These are phyloP conservation scores for Malassezia furfur DNA, from an alignment of 1,284 basidiomycete species.

Conservation along the genomic window DNA sequence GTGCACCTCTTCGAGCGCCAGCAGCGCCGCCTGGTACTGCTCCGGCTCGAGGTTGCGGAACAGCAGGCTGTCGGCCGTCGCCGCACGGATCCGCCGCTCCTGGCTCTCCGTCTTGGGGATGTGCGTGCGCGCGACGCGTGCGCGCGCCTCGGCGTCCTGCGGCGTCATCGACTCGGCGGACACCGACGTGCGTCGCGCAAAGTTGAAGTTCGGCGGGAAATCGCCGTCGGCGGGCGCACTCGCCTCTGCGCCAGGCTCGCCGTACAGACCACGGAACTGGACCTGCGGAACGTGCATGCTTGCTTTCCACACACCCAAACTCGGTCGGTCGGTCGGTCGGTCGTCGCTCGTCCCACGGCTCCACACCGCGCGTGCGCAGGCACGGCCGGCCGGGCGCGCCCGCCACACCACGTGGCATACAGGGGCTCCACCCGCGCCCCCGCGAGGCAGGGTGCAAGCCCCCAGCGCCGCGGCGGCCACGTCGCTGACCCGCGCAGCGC, in stretches of 20 bases:
- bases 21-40: constrained; percentile 81
- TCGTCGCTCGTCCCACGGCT: too few relatives aligned
- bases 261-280: background rate
- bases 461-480: too few relatives aligned
- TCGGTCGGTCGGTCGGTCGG: too few relatives aligned
- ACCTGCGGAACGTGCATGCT: background rate
- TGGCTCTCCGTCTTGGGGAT: constrained; percentile 72
- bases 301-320: background rate
- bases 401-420: too few relatives aligned
- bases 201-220: constrained; percentile 58
- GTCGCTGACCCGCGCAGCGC: too few relatives aligned
- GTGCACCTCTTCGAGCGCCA: constrained; percentile 84
- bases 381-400: too few relatives aligned
- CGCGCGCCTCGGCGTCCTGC: background rate
- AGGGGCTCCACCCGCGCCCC: too few relatives aligned
- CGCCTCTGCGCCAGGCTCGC: too few relatives aligned
- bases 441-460: too few relatives aligned
- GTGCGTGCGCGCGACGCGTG: background rate
- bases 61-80: constrained; percentile 80
- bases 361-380: too few relatives aligned
- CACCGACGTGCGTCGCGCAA: constrained; percentile 83
- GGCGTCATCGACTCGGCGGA: constrained; percentile 93
- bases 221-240: background rate
- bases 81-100: constrained; percentile 71
- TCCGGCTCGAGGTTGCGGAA: constrained; percentile 95